Percentiles rank a stretch among this genome's conserved stretches.
Conservation (phyloP, 2,329 filamentous ascomycete species). For the Sporothrix brasiliensis region DNA sequence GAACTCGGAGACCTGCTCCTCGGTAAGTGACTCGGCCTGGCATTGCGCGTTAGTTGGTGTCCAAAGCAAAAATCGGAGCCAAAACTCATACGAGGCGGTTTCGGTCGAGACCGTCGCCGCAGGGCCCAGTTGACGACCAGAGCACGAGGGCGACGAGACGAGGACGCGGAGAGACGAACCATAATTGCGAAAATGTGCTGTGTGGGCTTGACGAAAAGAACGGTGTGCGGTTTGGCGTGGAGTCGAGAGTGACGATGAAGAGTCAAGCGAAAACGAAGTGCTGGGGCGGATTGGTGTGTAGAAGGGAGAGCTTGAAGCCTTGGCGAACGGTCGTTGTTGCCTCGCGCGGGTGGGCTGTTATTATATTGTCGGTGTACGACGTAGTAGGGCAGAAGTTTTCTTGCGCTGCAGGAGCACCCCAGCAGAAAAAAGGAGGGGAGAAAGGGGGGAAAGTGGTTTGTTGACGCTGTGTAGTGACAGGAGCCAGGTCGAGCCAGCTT, state of each 20-base stretch:
- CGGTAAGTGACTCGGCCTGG: slow-evolving; percentile 96
- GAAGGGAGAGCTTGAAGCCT: slow-evolving; percentile 31
- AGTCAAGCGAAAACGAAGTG: slow-evolving; percentile 23
- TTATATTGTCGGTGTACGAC: slow-evolving; percentile 29
- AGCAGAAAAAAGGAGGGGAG: slow-evolving; percentile 29
- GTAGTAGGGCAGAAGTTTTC: slow-evolving; percentile 27
- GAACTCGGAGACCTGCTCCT: slow-evolving; percentile 99
- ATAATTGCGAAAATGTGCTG: slow-evolving; percentile 29
- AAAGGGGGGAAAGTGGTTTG: slow-evolving; percentile 12
- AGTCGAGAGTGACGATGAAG: slow-evolving; percentile 21
- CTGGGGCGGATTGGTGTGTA: slow-evolving; percentile 22
- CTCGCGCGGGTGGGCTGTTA: slow-evolving; percentile 27
- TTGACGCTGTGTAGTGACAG: background rate
- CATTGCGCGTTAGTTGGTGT: slow-evolving; percentile 19
- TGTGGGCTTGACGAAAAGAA: background rate
- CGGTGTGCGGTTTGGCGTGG: background rate
- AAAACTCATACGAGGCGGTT: background rate
- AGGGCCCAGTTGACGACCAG: background rate
- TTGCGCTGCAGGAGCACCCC: slow-evolving; percentile 20
- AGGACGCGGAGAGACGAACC: slow-evolving; percentile 30
- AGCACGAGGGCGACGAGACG: background rate
- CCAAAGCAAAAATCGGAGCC: background rate
- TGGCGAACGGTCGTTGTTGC: slow-evolving; percentile 24
- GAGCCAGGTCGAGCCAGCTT: slow-evolving; percentile 9
- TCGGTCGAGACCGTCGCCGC: background rate